Evolutionary conservation across 257 asterid species (phyloP).

Genomic region (Lycium barbarum): DNA sequence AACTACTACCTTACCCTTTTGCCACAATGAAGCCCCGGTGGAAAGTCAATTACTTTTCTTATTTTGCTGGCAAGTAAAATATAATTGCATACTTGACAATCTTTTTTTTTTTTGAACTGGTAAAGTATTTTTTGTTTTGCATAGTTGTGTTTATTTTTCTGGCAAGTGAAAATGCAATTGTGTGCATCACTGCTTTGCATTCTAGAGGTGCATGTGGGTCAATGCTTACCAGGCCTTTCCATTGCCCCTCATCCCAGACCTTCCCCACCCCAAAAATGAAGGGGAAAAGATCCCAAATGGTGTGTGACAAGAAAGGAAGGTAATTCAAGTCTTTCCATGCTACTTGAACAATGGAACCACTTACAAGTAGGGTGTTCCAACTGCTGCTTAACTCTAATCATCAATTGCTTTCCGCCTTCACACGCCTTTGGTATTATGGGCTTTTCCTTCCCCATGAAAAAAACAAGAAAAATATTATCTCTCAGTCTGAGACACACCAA

Average conservation of each 20-base stretch:
- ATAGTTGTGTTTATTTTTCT: not conserved
- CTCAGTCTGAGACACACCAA: not conserved
- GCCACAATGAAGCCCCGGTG: not conserved
- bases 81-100: not conserved
- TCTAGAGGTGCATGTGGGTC: not conserved
- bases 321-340: not conserved
- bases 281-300: not conserved
- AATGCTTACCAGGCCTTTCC: not conserved
- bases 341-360: not conserved
- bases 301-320: not conserved
- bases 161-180: not conserved
- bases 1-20: not conserved
- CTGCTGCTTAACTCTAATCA: not conserved
- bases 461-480: not conserved
- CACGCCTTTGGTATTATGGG: not conserved
- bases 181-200: not conserved
- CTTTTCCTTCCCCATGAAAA: not conserved
- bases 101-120: not conserved
- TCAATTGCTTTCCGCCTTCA: not conserved
- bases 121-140: too few species aligned
- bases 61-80: not conserved
- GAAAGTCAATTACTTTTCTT: not conserved
- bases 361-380: not conserved
- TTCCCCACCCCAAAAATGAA: not conserved
- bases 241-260: not conserved